phyloP scores from a whole-genome alignment of 1,284 basidiomycete species.

The Ceratobasidium sp. region DNA sequence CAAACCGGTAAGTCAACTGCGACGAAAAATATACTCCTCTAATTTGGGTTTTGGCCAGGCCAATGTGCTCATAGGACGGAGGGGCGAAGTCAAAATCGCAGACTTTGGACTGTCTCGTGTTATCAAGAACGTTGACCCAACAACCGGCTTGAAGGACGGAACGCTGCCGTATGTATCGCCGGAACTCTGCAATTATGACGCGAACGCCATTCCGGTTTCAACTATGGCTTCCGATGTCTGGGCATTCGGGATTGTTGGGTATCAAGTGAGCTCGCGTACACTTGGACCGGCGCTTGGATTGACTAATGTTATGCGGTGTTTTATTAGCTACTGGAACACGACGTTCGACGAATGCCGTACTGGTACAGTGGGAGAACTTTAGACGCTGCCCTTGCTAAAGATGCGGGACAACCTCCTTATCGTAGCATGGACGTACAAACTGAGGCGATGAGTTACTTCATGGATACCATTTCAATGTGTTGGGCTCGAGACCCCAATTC shows the following conservation, averaged over 20 bases:
- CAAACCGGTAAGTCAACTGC: not conserved
- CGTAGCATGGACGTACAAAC: not conserved
- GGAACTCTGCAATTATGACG: not conserved
- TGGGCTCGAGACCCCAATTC: not conserved
- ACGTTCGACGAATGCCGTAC: not conserved
- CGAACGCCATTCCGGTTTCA: not conserved
- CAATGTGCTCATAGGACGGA: not conserved
- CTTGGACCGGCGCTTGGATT: not conserved
- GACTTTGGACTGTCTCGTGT: not conserved
- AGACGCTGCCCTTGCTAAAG: not conserved
- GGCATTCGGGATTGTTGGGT: not conserved
- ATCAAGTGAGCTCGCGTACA: not conserved
- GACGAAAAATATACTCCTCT: not conserved
- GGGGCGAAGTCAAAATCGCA: not conserved
- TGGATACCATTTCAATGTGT: not conserved
- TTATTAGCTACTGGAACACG: not conserved
- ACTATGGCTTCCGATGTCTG: not conserved
- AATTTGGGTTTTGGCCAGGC: no score
- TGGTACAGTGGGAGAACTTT: not conserved
- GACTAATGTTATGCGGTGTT: not conserved
- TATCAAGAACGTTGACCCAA: not conserved
- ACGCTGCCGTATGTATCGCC: not conserved
- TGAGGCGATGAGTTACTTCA: not conserved
- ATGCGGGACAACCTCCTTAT: not conserved
- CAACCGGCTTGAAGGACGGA: not conserved